Evolutionary conservation across 345 rosid genomes (phyloP).

Genomic region (Zanthoxylum bungeanum): DNA sequence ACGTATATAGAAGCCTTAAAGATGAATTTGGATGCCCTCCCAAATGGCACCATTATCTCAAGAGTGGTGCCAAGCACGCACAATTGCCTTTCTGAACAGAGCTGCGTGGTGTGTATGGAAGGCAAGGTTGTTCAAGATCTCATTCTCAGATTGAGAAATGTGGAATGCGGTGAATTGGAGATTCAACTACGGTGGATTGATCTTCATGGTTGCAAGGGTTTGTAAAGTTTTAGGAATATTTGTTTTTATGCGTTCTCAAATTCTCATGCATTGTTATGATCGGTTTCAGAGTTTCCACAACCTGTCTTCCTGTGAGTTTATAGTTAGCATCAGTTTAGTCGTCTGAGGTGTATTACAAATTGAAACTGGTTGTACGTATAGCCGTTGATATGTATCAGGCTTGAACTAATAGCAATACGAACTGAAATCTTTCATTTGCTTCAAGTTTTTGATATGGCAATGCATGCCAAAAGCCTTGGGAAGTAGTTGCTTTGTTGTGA

Average conservation of each 20-base stretch:
- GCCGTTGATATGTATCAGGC: not conserved
- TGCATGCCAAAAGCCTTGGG: not conserved
- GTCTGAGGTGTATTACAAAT: not conserved
- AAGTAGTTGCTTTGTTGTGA: too few species aligned
- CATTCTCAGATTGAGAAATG: constrained; percentile 63
- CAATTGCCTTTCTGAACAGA: constrained; percentile 74
- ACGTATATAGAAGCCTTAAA: constrained; percentile 58
- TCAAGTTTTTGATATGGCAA: not conserved
- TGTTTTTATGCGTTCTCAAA: not conserved
- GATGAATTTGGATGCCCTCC: constrained; percentile 47
- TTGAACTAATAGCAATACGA: not conserved
- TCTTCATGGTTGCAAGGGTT: constrained; percentile 63
- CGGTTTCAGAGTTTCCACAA: not conserved
- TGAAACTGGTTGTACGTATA: not conserved
- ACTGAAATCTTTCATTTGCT: not conserved
- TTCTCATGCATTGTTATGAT: not conserved
- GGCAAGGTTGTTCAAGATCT: constrained; percentile 61
- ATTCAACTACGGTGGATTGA: constrained; percentile 82
- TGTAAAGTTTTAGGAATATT: constrained; percentile 16
- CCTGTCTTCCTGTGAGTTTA: not conserved
- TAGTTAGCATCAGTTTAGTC: not conserved
- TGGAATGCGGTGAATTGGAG: constrained; percentile 87
- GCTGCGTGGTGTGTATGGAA: constrained; percentile 38
- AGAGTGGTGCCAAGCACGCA: constrained; percentile 47
- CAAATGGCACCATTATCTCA: constrained; percentile 59